Percentiles rank a stretch among this genome's conserved stretches.
phyloP scores from a whole-genome alignment of 106 monocot genomes.

The Amphibolis antarctica region DNA sequence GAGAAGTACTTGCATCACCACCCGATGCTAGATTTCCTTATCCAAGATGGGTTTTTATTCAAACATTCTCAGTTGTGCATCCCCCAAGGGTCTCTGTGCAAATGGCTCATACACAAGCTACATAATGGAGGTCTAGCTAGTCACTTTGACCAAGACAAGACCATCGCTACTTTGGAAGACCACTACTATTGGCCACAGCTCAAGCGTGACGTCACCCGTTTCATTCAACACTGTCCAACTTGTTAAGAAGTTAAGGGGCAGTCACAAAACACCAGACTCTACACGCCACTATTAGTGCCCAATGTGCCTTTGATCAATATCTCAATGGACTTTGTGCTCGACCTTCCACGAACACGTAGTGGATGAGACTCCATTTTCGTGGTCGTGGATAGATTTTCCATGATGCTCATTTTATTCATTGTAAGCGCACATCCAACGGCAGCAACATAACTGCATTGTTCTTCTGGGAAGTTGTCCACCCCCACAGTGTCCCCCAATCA shows the following conservation, averaged over 20 bases:
- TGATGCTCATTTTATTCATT: background rate
- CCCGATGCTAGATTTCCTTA: no score
- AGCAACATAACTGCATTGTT: background rate
- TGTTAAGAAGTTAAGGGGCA: constrained; percentile 1
- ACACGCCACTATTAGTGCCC: background rate
- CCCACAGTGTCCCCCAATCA: background rate
- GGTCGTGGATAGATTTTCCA: background rate
- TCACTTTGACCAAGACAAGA: background rate
- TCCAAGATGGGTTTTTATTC: background rate
- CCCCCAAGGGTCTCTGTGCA: background rate
- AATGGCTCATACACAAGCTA: background rate
- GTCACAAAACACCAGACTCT: constrained; percentile 1
- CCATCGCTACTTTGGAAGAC: background rate
- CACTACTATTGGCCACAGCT: constrained; percentile 2
- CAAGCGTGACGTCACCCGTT: background rate
- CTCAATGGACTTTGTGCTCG: constrained; percentile 6
- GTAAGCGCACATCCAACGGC: background rate
- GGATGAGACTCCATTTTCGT: constrained; percentile 1
- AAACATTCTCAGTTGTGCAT: background rate
- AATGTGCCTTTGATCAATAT: background rate
- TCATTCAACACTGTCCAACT: background rate
- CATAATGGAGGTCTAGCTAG: background rate
- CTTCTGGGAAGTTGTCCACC: background rate
- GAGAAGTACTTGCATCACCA: no score
- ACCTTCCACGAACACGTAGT: background rate